These are phyloP conservation scores for Acer yangbiense DNA, from an alignment of 345 rosid genomes.

Conservation along the genomic window DNA sequence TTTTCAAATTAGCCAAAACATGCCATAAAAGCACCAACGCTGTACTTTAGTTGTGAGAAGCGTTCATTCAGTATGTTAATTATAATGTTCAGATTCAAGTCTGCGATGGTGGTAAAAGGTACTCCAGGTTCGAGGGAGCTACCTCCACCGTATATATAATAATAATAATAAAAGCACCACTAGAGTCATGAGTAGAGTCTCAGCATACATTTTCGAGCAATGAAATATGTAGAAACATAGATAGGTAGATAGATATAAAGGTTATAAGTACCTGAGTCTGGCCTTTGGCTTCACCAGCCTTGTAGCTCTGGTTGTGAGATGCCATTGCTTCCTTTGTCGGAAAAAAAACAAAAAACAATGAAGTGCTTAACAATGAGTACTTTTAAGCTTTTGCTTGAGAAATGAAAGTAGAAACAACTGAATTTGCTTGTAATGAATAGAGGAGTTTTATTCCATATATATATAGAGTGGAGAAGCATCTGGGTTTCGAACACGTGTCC, in stretches of 20 bases:
- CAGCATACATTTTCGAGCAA: not conserved
- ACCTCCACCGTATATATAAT: no score
- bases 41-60: no score
- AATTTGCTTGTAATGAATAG: not conserved
- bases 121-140: no score
- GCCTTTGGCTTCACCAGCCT: conserved; percentile 62
- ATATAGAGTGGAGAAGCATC: not conserved
- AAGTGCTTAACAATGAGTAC: not conserved
- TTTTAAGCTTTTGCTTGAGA: not conserved
- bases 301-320: conserved; percentile 48
- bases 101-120: no score
- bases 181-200: not conserved
- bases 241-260: no score
- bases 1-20: no score
- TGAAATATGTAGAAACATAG: no score
- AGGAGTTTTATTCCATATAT: not conserved
- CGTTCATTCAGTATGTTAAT: no score
- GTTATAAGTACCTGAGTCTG: conserved; percentile 44
- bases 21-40: no score
- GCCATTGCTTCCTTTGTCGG: conserved; percentile 41
- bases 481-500: conserved; percentile 17
- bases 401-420: no score
- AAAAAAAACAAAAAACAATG: not conserved
- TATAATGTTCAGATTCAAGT: no score
- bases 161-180: no score